Evolutionary conservation across 2,329 filamentous ascomycete species (phyloP), one percentile per base, ranked within the genome.

Genomic region (Botrytis paeoniae): DNA sequence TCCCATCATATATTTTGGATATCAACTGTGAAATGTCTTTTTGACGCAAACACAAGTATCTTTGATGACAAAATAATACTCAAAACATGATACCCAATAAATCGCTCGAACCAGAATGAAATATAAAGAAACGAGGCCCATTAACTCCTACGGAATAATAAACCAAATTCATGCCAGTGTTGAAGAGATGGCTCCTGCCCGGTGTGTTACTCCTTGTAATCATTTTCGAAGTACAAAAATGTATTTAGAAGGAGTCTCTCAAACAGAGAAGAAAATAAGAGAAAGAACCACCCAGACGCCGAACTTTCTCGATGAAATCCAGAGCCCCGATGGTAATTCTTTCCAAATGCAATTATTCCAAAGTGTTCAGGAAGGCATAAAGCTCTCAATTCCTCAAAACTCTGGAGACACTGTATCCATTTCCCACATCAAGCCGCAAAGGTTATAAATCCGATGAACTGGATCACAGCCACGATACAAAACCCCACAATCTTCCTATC

Each of bases 81-180:
- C 25, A 51, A 51, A 51, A n/a, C 48, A 51, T 3, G 10, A 51
- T 51, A 7, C 25, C 12, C 10, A 51, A 16, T 7, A n/a, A 51
- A 0, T 7, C 12, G 4, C 48, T 51, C 12, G 48, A 51, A 7
- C 1, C 1, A n/a, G 0, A n/a, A 51, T 51, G 25, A 51, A 51
- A 1, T 6, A 14, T 12, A n/a, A 51, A 4, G 4, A 14, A n/a
- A 51, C 14, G 12, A 16, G 5, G 5, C 4, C 2, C 5, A 1
- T 16, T n/a, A 25, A 7, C n/a, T 51, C 12, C 48, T 7, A 51
- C 25, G 10, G 48, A 51, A 16, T 5, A 16, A n/a, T n/a, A 14
- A n/a, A 51, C 12, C 5, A 51, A n/a, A 14, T n/a, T 1, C 25
- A 51, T 51, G 12, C 25, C 9, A 14, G 4, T 14, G 10, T n/a